Evolutionary conservation across 495 filamentous ascomycete genomes (phyloP).

Genomic region (Mycothermus thermophilus): DNA sequence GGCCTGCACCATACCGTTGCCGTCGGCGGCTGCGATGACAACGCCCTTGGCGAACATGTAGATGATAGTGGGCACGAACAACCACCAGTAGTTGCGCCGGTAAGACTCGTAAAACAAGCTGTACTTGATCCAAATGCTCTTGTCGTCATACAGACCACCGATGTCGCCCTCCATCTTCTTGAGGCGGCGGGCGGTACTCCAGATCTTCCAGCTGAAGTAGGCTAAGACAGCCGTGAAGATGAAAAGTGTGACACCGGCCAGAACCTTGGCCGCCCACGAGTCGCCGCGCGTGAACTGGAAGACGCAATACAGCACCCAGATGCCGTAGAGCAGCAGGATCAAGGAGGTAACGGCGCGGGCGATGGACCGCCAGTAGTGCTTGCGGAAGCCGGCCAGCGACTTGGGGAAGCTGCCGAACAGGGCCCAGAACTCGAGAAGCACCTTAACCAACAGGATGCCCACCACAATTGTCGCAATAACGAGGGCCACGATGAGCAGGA

Average conservation of each 20-base stretch:
- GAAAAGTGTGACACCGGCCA: conserved; percentile 69
- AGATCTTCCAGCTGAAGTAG: conserved; percentile 76
- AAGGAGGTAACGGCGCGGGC: conserved; percentile 78
- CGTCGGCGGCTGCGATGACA: conserved; percentile 75
- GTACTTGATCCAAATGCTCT: conserved; percentile 87
- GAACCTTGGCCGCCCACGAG: conserved; percentile 83
- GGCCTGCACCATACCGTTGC: conserved; percentile 71
- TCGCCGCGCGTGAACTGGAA: conserved; percentile 91
- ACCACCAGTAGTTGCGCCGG: conserved; percentile 88
- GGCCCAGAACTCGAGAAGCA: conserved; percentile 84
- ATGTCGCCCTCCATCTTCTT: conserved; percentile 65
- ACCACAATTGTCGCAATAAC: conserved; percentile 74
- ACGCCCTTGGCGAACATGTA: conserved; percentile 89
- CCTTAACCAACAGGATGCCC: conserved; percentile 78
- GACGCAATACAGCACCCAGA: conserved; percentile 92
- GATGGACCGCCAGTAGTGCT: conserved; percentile 89
- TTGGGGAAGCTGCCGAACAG: conserved; percentile 80
- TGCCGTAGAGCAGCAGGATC: conserved; percentile 81
- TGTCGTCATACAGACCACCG: conserved; percentile 66
- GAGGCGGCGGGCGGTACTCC: conserved; percentile 55
- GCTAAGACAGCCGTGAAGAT: conserved; percentile 65
- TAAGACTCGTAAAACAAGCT: conserved; percentile 95
- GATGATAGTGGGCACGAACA: conserved; percentile 80
- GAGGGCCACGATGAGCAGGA: conserved; percentile 77
- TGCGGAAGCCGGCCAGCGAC: conserved; percentile 68